phyloP scores from a whole-genome alignment of 139 green algal genomes.

The Volvox africanus region DNA sequence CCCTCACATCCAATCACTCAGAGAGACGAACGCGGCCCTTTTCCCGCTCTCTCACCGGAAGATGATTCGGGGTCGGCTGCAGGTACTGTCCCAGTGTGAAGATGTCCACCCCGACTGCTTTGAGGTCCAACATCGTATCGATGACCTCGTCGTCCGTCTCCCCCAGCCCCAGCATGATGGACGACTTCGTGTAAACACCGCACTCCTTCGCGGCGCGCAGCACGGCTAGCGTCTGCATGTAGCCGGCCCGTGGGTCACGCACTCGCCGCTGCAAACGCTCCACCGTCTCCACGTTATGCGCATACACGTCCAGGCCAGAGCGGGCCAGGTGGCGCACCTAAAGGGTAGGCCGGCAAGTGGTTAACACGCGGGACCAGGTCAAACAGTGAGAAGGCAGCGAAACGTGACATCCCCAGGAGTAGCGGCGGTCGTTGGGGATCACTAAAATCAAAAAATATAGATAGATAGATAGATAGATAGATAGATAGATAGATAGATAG shows the following conservation, averaged over 20 bases:
- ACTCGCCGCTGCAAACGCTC: slow-evolving; percentile 86
- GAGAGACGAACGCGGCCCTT: background rate
- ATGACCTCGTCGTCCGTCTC: slow-evolving; percentile 87
- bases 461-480: background rate
- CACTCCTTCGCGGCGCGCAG: slow-evolving; percentile 80
- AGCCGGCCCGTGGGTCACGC: slow-evolving; percentile 88
- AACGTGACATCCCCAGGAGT: too few species aligned
- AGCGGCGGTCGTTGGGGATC: too few species aligned
- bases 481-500: background rate
- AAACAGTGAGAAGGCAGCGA: too few species aligned
- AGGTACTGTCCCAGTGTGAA: slow-evolving; percentile 99
- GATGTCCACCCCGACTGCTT: slow-evolving; percentile 88
- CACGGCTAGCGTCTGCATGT: slow-evolving; percentile 85
- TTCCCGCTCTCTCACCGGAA: slow-evolving; percentile 57
- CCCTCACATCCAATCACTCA: background rate
- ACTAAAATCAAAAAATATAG: too few species aligned
- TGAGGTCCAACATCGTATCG: slow-evolving; percentile 88
- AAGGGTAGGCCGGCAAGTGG: background rate
- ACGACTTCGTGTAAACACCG: slow-evolving; percentile 92
- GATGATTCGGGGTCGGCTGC: slow-evolving; percentile 92
- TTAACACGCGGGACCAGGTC: too few species aligned
- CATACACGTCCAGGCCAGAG: slow-evolving; percentile 96
- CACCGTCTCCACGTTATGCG: slow-evolving; percentile 99
- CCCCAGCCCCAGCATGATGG: slow-evolving; percentile 98
- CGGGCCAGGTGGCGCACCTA: slow-evolving; percentile 46